Evolutionary conservation across 139 green algal genomes (phyloP).

Genomic region (Picochlorum sp.): DNA sequence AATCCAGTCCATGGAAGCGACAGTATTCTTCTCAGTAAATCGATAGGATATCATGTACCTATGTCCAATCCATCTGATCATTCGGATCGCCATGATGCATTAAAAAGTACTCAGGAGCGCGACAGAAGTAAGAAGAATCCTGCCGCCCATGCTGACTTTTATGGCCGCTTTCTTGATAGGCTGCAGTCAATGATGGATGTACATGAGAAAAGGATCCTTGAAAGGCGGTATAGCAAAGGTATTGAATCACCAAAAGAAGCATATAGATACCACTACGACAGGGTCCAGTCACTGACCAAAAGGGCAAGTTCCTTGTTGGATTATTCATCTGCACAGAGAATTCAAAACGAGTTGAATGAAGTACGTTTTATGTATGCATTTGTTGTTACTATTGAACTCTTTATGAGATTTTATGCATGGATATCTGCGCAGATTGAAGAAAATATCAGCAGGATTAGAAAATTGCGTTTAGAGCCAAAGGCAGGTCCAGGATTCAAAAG

Average conservation of each 20-base stretch:
- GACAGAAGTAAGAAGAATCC: background rate
- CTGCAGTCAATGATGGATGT: background rate
- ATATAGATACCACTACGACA: background rate
- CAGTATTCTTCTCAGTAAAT: too few relatives aligned
- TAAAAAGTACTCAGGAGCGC: too few relatives aligned
- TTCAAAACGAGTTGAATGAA: conserved; percentile 1
- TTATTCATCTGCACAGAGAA: conserved; percentile 4
- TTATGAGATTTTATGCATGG: too few relatives aligned
- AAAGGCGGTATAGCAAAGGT: background rate
- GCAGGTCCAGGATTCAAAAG: background rate
- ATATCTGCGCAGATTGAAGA: too few relatives aligned
- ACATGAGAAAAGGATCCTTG: background rate
- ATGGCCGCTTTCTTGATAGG: background rate
- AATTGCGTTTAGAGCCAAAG: too few relatives aligned
- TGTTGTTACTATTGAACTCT: too few relatives aligned
- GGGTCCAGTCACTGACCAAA: background rate
- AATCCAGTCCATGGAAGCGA: too few relatives aligned
- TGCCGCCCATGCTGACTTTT: background rate
- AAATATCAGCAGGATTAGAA: too few relatives aligned
- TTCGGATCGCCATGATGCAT: too few relatives aligned
- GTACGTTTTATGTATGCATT: background rate
- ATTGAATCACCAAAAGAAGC: background rate
- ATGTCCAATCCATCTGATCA: too few relatives aligned
- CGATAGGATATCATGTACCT: too few relatives aligned
- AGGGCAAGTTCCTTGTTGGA: conserved; percentile 5